These are phyloP conservation scores for Ophiostoma perfectum DNA, from an alignment of 2,329 filamentous ascomycete species.

Conservation along the genomic window DNA sequence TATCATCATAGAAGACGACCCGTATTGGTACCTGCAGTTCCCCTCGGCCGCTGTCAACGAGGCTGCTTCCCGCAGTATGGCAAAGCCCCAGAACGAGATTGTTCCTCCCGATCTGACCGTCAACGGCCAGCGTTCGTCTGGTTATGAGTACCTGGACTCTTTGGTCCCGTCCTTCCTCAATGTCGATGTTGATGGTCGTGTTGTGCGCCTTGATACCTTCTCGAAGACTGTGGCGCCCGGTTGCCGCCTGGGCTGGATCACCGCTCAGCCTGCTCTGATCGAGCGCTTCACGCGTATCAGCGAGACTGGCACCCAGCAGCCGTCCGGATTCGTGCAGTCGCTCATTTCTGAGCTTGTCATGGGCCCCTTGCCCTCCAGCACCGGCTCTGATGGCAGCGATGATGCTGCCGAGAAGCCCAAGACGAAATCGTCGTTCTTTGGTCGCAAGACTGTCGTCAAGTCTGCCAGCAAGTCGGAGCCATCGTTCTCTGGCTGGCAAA, in stretches of 20 bases:
- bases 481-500: conserved; percentile 61
- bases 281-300: conserved; percentile 65
- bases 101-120: conserved; percentile 17
- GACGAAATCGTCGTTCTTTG: conserved; percentile 5
- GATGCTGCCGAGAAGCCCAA: conserved; percentile 27
- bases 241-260: conserved; percentile 86
- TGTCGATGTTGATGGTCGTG: conserved; percentile 78
- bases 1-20: conserved; percentile 88
- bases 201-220: conserved; percentile 87
- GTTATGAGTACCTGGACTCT: conserved; percentile 74
- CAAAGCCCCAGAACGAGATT: conserved; percentile 29
- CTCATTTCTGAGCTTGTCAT: conserved; percentile 74
- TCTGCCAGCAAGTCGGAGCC: conserved; percentile 27
- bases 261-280: conserved; percentile 70
- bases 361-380: conserved; percentile 55
- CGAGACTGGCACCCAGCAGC: conserved; percentile 74
- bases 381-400: conserved; percentile 4
- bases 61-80: conserved; percentile 43
- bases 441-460: neutral
- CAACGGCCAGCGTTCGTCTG: conserved; percentile 43
- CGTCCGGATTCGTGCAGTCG: conserved; percentile 82
- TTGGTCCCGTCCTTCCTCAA: conserved; percentile 77
- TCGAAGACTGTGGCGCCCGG: conserved; percentile 90
- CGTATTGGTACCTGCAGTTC: conserved; percentile 92
- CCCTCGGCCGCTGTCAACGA: conserved; percentile 58